Conservation (phyloP, 1,139 yeast species). For the Geotrichum histeridarum region DNA sequence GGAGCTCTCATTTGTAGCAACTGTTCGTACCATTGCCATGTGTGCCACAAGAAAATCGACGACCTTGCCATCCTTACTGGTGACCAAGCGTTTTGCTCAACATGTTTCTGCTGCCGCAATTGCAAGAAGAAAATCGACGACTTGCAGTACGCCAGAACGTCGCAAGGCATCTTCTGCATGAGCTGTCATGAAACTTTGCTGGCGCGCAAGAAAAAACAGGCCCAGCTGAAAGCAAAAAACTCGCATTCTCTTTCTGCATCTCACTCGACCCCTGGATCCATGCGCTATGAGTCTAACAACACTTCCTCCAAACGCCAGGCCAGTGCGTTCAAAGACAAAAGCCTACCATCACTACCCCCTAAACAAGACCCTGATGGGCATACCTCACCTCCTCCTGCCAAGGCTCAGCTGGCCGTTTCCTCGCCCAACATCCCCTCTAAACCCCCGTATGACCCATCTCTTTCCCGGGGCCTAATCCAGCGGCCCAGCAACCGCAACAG, state of each 20-base stretch:
- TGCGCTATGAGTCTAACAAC: conserved; percentile 1
- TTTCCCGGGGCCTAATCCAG: conserved; percentile 11
- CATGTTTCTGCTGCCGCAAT: conserved; percentile 84
- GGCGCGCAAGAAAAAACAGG: conserved; percentile 48
- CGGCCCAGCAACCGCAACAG: conserved; percentile 7
- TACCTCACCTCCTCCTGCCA: conserved; percentile 5
- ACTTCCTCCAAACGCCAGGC: conserved; percentile 1
- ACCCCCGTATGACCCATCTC: conserved; percentile 19
- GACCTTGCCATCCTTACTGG: conserved; percentile 96
- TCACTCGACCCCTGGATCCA: conserved; percentile 8
- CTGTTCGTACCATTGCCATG: conserved; percentile 84
- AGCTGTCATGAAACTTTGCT: conserved; percentile 81
- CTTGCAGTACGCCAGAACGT: conserved; percentile 85
- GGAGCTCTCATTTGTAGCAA: conserved; percentile 87
- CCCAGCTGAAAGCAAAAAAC: conserved; percentile 12
- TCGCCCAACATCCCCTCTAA: conserved; percentile 17
- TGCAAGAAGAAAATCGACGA: conserved; percentile 88
- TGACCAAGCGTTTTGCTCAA: conserved; percentile 86
- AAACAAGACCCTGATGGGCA: conserved; percentile 8
- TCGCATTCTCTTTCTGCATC: conserved; percentile 4
- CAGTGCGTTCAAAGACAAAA: conserved; percentile 26
- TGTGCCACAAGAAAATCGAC: conserved; percentile 84
- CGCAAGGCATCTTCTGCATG: conserved; percentile 92
- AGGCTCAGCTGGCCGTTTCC: not conserved
- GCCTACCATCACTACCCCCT: conserved; percentile 31